phyloP scores from a whole-genome alignment of 495 filamentous ascomycete species.

The Tuber magnatum region DNA sequence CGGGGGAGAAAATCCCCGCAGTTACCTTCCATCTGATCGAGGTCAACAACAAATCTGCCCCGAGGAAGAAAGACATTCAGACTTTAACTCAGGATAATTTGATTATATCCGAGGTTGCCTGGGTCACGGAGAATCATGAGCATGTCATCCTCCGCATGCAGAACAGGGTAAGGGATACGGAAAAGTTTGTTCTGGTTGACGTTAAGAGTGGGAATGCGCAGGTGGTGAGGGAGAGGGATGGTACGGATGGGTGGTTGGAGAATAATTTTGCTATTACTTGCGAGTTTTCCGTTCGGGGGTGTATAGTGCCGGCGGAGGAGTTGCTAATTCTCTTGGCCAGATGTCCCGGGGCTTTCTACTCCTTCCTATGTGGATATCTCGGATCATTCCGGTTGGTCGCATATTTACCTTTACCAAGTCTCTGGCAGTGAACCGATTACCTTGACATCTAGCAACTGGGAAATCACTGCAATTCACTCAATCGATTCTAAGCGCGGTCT shows the following conservation, averaged over 20 bases:
- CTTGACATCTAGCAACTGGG: constrained; percentile 53
- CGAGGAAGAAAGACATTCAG: constrained; percentile 41
- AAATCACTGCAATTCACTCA: constrained; percentile 48
- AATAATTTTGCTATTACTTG: constrained; percentile 48
- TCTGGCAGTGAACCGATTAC: constrained; percentile 45
- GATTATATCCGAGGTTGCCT: constrained; percentile 53
- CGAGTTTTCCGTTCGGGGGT: neutral
- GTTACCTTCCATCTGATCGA: constrained; percentile 48
- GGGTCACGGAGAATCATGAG: constrained; percentile 50
- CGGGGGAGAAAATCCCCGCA: constrained; percentile 52
- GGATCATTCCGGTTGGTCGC: constrained; percentile 52
- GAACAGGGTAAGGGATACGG: constrained; percentile 53
- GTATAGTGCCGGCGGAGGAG: constrained; percentile 1
- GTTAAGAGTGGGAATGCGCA: constrained; percentile 34
- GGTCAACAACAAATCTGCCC: constrained; percentile 39
- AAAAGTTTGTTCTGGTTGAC: constrained; percentile 51
- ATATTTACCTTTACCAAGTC: constrained; percentile 53
- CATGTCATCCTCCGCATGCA: constrained; percentile 51
- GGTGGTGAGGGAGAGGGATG: constrained; percentile 51
- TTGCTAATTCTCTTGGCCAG: constrained; percentile 18
- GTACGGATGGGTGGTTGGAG: constrained; percentile 54
- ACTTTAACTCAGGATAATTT: constrained; percentile 49
- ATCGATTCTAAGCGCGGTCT: constrained; percentile 48
- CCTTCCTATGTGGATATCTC: constrained; percentile 52
- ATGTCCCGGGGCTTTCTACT: constrained; percentile 42